Percentiles rank a stretch among this genome's conserved stretches.
Conservation (phyloP, 106 monocot genomes). For the Allium fistulosum region DNA sequence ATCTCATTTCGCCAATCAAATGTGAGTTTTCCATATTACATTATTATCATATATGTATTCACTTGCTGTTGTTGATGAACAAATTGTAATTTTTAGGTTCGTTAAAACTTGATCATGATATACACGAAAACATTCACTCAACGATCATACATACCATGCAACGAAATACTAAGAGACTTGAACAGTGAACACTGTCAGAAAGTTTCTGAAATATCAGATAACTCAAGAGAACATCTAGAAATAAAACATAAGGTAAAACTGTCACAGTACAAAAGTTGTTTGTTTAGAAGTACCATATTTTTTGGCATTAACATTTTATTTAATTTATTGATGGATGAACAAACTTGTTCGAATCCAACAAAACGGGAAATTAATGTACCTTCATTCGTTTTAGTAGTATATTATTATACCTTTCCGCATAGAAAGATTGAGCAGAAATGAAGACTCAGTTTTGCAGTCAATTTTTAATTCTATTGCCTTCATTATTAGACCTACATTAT, state of each 20-base stretch:
- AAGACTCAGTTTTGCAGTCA: too few relatives aligned
- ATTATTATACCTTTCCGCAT: too few relatives aligned
- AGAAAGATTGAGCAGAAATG: too few relatives aligned
- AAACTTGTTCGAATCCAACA: constrained; percentile 67
- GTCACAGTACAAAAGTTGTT: too few relatives aligned
- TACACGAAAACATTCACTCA: constrained; percentile 22
- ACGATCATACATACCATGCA: constrained; percentile 25
- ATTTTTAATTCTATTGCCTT: too few relatives aligned
- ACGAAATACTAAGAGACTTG: constrained; percentile 32
- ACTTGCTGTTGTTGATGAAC: too few relatives aligned
- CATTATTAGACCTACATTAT: too few relatives aligned
- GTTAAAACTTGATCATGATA: constrained; percentile 51
- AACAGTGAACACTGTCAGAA: constrained; percentile 40
- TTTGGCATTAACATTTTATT: too few relatives aligned
- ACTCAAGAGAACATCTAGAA: constrained; percentile 41
- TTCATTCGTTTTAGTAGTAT: too few relatives aligned
- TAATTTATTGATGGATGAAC: constrained; percentile 56
- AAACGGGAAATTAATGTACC: constrained; percentile 45
- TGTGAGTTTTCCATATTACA: constrained; percentile 22
- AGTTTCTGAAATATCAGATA: constrained; percentile 35
- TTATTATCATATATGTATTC: too few relatives aligned
- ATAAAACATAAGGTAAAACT: constrained; percentile 55
- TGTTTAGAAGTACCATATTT: not conserved
- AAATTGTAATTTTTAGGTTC: constrained; percentile 28
- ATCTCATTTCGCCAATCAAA: constrained; percentile 43